These are phyloP conservation scores for Xerocomellus intermedius DNA, from an alignment of 768 basidiomycete species.

Conservation along the genomic window DNA sequence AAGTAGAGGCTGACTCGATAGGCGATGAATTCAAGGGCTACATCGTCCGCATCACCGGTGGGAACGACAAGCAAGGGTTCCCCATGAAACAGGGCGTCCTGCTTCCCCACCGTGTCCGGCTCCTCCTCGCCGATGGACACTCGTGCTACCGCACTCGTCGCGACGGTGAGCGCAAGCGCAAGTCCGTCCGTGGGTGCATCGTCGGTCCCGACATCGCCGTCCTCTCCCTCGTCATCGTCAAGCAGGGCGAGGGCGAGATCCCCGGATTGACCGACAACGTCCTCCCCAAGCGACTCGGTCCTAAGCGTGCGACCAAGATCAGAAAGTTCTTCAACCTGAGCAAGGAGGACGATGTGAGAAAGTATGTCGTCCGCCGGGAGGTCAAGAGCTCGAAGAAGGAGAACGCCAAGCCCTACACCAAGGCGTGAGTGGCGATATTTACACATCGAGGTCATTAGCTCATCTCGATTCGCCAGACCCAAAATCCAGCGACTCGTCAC, in stretches of 20 bases:
- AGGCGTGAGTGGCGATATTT: constrained; percentile 65
- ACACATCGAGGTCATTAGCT: not conserved
- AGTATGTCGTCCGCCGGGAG: constrained; percentile 93
- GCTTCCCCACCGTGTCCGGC: constrained; percentile 86
- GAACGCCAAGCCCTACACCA: constrained; percentile 90
- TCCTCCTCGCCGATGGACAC: constrained; percentile 95
- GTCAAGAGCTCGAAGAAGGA: constrained; percentile 88
- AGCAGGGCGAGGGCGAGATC: constrained; percentile 90
- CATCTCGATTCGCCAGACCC: constrained; percentile 50
- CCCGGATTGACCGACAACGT: constrained; percentile 90
- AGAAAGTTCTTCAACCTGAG: constrained; percentile 94
- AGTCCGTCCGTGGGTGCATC: constrained; percentile 98
- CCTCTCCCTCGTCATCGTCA: constrained; percentile 90
- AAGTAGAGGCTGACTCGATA: constrained; percentile 86
- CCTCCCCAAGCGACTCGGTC: constrained; percentile 93
- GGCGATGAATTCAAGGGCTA: constrained; percentile 98
- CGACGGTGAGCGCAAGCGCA: constrained; percentile 95
- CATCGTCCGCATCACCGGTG: constrained; percentile 94
- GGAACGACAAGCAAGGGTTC: constrained; percentile 99
- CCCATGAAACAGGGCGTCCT: constrained; percentile 99
- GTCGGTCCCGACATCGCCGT: constrained; percentile 96
- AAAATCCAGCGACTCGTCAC: constrained; percentile 98
- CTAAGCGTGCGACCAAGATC: constrained; percentile 98
- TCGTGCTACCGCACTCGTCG: constrained; percentile 95
- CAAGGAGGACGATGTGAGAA: constrained; percentile 98